Conservation (phyloP, 345 rosid species). For the Angophora floribunda region DNA sequence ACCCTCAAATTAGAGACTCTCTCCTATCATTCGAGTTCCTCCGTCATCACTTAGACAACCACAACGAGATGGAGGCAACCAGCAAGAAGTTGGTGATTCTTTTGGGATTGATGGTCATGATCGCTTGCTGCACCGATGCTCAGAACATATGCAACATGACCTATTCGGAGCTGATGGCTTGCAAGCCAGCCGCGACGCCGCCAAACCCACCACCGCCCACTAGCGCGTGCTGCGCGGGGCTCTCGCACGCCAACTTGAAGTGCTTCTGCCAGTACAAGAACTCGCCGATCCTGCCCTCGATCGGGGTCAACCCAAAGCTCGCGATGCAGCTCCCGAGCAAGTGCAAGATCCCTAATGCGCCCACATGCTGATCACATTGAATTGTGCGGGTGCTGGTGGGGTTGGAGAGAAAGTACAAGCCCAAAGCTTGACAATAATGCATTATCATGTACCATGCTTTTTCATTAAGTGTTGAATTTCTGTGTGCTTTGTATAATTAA, state of each 20-base stretch:
- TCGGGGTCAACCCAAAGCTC: slow-evolving; percentile 49
- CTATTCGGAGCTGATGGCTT: slow-evolving; percentile 17
- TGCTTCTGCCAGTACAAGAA: slow-evolving; percentile 51
- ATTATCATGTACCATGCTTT: background rate
- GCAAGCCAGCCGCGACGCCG: slow-evolving; percentile 35
- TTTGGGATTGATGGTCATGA: background rate
- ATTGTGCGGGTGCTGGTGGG: background rate
- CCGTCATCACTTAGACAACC: background rate
- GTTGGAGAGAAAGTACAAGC: background rate
- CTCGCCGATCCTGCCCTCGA: slow-evolving; percentile 29
- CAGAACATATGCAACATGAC: slow-evolving; percentile 35
- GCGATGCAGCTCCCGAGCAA: slow-evolving; percentile 37
- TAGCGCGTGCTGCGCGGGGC: slow-evolving; percentile 22
- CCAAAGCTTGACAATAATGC: background rate
- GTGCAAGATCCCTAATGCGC: slow-evolving; percentile 32
- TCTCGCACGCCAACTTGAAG: slow-evolving; percentile 22
- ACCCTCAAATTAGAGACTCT: background rate
- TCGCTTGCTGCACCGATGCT: slow-evolving; percentile 3
- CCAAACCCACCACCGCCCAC: slow-evolving; percentile 33
- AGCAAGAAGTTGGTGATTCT: background rate
- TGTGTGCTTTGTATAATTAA: background rate
- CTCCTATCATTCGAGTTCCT: background rate
- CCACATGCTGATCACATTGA: slow-evolving; percentile 9
- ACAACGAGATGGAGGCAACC: background rate
- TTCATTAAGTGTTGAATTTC: background rate